A percentile compares a stretch with the other conserved stretches of the same genome.
phyloP scores from a whole-genome alignment of 345 rosid genomes.

The Eucalyptus curtisii region DNA sequence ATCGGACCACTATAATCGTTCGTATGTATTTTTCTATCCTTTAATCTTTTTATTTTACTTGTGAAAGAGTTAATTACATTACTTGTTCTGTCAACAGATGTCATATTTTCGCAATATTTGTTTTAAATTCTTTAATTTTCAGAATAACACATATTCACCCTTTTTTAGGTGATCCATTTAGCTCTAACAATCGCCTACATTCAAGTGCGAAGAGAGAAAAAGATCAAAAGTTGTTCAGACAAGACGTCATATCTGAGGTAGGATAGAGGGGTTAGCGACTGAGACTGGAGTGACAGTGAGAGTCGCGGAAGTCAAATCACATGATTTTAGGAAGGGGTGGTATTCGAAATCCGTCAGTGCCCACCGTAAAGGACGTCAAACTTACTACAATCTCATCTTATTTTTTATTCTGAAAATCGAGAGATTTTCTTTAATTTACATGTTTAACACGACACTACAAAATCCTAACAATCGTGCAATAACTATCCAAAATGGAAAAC shows the following conservation, averaged over 20 bases:
- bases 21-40: too few relatives aligned
- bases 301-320: not conserved
- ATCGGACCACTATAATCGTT: accelerated
- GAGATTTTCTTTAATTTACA: not conserved
- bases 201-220: not conserved
- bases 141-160: too few relatives aligned
- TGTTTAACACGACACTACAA: not conserved
- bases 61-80: too few relatives aligned
- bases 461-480: not conserved
- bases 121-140: too few relatives aligned
- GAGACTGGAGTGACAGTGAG: not conserved
- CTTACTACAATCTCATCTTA: not conserved
- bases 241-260: not conserved
- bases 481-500: not conserved
- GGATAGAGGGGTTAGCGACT: not conserved
- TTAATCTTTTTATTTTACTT: too few relatives aligned
- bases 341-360: not conserved
- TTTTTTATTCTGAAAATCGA: not conserved
- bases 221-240: not conserved
- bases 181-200: too few relatives aligned
- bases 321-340: not conserved
- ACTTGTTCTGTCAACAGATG: too few relatives aligned
- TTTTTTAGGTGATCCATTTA: too few relatives aligned
- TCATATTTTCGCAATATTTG: too few relatives aligned
- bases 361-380: not conserved